Percentiles rank a stretch among this genome's conserved stretches.
Conservation (phyloP, 352 stramenopile genomes). For the Globisporangium irregulare region DNA sequence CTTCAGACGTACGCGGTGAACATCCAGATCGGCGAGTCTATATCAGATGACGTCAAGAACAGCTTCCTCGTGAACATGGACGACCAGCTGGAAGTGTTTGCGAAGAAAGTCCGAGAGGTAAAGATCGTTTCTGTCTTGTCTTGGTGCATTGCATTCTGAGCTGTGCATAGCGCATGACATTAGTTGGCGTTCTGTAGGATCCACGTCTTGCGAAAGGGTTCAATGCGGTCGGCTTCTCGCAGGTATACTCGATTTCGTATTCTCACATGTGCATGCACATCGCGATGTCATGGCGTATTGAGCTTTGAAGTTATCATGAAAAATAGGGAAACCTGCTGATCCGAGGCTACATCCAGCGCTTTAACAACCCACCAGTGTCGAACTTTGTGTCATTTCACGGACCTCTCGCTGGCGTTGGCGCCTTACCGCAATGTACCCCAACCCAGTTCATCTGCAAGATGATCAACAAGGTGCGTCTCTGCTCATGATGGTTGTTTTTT, state of each 20-base stretch:
- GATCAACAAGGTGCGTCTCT: slow-evolving; percentile 53
- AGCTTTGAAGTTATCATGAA: not conserved
- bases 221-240: slow-evolving; percentile 92
- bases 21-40: slow-evolving; percentile 84
- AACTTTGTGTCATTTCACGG: slow-evolving; percentile 93
- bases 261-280: not conserved
- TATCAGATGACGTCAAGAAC: slow-evolving; percentile 88
- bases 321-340: slow-evolving; percentile 89
- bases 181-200: slow-evolving; percentile 40
- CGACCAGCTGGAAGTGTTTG: slow-evolving; percentile 88
- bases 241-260: slow-evolving; percentile 38
- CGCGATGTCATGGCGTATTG: not conserved
- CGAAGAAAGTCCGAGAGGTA: slow-evolving; percentile 69
- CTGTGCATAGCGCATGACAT: not conserved
- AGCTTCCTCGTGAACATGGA: slow-evolving; percentile 94
- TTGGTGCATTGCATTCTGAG: not conserved
- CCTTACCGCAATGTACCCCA: slow-evolving; percentile 86
- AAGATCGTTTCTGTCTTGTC: not conserved
- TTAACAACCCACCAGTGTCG: slow-evolving; percentile 90
- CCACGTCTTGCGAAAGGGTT: slow-evolving; percentile 85
- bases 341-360: slow-evolving; percentile 91
- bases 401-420: slow-evolving; percentile 87
- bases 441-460: slow-evolving; percentile 83
- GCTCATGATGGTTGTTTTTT: not conserved
- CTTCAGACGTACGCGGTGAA: slow-evolving; percentile 86